Conservation (phyloP, 441 rosid genomes). For the Viola pubescens region DNA sequence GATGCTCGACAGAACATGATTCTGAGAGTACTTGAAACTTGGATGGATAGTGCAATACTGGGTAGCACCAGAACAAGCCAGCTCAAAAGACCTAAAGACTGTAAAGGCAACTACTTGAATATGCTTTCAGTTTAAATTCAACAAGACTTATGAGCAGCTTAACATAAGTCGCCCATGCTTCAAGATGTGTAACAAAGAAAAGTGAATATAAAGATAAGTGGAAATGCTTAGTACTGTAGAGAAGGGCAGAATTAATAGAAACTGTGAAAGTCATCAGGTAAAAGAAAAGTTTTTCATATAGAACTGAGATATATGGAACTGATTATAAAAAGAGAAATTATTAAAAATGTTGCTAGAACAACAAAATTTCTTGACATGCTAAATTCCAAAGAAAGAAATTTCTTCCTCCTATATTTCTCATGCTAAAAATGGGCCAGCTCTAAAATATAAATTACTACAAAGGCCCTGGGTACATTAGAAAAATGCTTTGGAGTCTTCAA, state of each 20-base stretch:
- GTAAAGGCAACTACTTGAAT: no score
- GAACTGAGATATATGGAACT: no score
- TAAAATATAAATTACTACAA: conserved; percentile 24
- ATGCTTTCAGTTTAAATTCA: no score
- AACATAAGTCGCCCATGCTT: no score
- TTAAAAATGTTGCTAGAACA: conserved; percentile 2
- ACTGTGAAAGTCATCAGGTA: neutral
- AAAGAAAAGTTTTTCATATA: neutral
- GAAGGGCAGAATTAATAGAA: neutral
- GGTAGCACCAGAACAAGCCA: no score
- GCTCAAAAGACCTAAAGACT: no score
- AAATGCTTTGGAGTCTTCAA: conserved; percentile 20
- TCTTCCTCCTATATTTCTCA: conserved; percentile 13
- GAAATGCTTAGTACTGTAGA: neutral
- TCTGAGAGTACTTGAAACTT: no score
- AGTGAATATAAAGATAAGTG: no score
- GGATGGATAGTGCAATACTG: no score
- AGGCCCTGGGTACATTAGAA: conserved; percentile 16
- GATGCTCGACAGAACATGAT: no score
- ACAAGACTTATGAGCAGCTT: no score
- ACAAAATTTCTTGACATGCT: conserved; percentile 6
- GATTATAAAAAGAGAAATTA: neutral
- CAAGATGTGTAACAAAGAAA: no score
- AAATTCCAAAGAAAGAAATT: conserved; percentile 6
- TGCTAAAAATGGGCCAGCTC: conserved; percentile 21